phyloP scores from a whole-genome alignment of 2,329 filamentous ascomycete species.

The Trichoderma brevicompactum region DNA sequence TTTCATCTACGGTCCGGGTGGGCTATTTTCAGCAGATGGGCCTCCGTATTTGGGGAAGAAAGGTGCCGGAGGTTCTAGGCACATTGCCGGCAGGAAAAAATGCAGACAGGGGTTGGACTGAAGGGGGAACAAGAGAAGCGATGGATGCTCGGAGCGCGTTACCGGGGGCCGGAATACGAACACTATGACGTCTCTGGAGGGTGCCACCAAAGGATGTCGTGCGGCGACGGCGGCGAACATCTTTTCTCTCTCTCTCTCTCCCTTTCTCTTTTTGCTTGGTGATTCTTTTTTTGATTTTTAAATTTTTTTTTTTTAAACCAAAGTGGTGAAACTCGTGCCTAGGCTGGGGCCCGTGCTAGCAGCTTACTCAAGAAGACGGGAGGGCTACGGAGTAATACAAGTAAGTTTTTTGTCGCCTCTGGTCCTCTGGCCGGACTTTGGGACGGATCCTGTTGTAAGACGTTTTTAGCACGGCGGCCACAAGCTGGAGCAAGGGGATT shows the following conservation, averaged over 20 bases:
- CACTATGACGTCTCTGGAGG: slow-evolving; percentile 15
- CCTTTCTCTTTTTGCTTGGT: not conserved
- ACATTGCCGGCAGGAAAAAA: slow-evolving; percentile 14
- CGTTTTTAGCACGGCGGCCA: not conserved
- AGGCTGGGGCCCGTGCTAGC: not conserved
- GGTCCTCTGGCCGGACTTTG: not conserved
- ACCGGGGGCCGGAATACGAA: slow-evolving; percentile 28
- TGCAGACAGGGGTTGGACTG: slow-evolving; percentile 2
- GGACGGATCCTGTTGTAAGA: slow-evolving; percentile 24
- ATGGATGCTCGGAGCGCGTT: not conserved
- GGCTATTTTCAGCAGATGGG: slow-evolving; percentile 21
- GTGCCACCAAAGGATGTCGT: slow-evolving; percentile 7
- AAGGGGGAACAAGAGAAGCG: no score
- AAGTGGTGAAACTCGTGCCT: slow-evolving; percentile 10
- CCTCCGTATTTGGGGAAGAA: slow-evolving; percentile 12
- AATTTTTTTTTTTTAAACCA: not conserved
- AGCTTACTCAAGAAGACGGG: not conserved
- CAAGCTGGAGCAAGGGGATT: slow-evolving; percentile 8
- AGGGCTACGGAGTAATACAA: slow-evolving; percentile 10
- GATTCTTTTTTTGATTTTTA: not conserved
- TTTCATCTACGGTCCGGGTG: slow-evolving; percentile 9
- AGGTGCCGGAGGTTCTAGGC: slow-evolving; percentile 9
- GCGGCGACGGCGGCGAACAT: not conserved
- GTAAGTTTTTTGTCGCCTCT: not conserved
- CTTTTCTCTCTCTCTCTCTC: not conserved